Evolutionary conservation across 768 basidiomycete species (phyloP).

Genomic region (Suillus placidus): DNA sequence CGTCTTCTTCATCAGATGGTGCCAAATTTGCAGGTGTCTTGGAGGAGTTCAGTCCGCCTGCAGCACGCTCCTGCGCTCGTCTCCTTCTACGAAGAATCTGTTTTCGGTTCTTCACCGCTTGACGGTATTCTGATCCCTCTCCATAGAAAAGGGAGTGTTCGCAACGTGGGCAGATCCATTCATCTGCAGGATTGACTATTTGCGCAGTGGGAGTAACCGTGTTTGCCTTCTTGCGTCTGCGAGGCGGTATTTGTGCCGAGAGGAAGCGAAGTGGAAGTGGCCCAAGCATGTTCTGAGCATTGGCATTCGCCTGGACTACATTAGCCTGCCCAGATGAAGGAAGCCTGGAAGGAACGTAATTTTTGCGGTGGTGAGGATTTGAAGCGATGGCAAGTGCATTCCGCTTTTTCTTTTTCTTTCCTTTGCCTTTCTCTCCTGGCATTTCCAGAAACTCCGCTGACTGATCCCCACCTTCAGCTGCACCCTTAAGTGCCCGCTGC

Average conservation of each 20-base stretch:
- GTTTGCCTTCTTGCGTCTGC: constrained; percentile 33
- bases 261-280: constrained; percentile 70
- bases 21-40: constrained; percentile 24
- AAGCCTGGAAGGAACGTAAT: constrained; percentile 87
- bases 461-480: constrained; percentile 36
- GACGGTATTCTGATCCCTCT: constrained; percentile 66
- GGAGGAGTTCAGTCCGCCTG: constrained; percentile 33
- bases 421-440: constrained; percentile 31
- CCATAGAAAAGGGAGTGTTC: constrained; percentile 93
- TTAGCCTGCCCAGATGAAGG: constrained; percentile 50
- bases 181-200: constrained; percentile 68
- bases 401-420: constrained; percentile 90
- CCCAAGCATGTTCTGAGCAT: constrained; percentile 53
- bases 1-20: constrained; percentile 28
- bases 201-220: constrained; percentile 31
- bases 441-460: constrained; percentile 43
- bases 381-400: constrained; percentile 89
- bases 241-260: constrained; percentile 64
- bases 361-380: constrained; percentile 93
- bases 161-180: constrained; percentile 95
- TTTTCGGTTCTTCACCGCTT: constrained; percentile 71
- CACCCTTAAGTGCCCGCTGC: constrained; percentile 36
- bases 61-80: constrained; percentile 71
- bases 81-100: constrained; percentile 73
- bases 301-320: constrained; percentile 42